Conservation (phyloP, 2,329 filamentous ascomycete species). For the Colletotrichum lindemuthianum region DNA sequence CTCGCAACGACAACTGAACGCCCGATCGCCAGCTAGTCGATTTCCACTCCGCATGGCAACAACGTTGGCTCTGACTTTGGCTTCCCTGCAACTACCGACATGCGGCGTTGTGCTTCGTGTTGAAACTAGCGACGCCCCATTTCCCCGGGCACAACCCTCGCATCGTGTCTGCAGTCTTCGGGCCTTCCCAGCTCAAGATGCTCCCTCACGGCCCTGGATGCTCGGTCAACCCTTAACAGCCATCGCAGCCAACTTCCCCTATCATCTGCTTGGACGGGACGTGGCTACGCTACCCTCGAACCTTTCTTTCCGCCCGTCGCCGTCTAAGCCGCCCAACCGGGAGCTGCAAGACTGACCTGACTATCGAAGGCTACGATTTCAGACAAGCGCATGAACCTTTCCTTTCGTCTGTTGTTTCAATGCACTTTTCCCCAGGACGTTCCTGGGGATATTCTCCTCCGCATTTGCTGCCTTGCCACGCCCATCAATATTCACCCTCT, state of each 20-base stretch:
- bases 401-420: conserved; percentile 27
- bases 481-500: neutral
- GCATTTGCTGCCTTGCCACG: neutral
- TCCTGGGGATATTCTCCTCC: neutral
- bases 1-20: no score
- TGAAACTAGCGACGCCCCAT: conserved; percentile 27
- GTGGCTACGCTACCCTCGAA: neutral
- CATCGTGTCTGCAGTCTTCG: conserved; percentile 33
- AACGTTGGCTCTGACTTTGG: neutral
- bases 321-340: conserved; percentile 21
- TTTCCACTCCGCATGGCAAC: neutral
- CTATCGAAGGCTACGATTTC: conserved; percentile 20
- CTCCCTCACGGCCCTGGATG: neutral
- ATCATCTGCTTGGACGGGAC: conserved; percentile 3
- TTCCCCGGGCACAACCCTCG: conserved; percentile 21
- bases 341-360: conserved; percentile 19
- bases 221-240: conserved; percentile 6
- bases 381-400: conserved; percentile 31
- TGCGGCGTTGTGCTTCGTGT: conserved; percentile 3
- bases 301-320: conserved; percentile 11
- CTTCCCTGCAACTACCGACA: conserved; percentile 1
- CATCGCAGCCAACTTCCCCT: neutral
- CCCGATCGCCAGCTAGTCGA: neutral
- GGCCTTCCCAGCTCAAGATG: conserved; percentile 14
- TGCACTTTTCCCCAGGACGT: conserved; percentile 18